Conservation (phyloP, 345 rosid genomes). For the Excoecaria agallocha region DNA sequence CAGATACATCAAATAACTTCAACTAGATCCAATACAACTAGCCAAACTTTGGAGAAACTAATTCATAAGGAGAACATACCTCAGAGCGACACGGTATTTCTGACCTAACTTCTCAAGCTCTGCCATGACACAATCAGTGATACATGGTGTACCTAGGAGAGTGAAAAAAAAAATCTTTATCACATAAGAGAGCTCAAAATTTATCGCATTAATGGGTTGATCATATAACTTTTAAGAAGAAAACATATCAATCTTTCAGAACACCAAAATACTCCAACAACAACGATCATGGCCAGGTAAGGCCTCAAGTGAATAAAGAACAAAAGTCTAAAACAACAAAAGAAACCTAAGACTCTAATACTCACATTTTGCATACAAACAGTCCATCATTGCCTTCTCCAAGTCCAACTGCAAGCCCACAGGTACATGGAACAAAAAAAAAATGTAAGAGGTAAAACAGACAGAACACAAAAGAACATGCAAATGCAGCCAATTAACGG, state of each 20-base stretch:
- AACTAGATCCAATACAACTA: not conserved
- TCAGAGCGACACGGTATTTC: constrained; percentile 92
- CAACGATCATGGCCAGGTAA: not conserved
- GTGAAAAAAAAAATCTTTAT: constrained; percentile 13
- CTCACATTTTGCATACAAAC: constrained; percentile 95
- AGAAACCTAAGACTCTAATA: constrained; percentile 5
- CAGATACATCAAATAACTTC: not conserved
- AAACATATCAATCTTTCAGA: not conserved
- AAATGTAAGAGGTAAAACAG: not conserved
- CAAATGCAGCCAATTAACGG: not conserved
- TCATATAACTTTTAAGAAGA: not conserved
- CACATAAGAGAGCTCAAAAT: not conserved
- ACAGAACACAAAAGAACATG: not conserved
- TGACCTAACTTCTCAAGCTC: constrained; percentile 96
- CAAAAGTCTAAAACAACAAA: not conserved
- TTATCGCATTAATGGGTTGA: not conserved
- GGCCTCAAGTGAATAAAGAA: not conserved
- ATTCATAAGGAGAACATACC: constrained; percentile 32
- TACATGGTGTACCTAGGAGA: constrained; percentile 77
- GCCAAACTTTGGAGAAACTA: constrained; percentile 4
- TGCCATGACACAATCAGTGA: constrained; percentile 99
- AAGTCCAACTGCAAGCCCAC: constrained; percentile 64
- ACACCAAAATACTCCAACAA: not conserved
- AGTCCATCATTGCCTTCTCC: constrained; percentile 92
- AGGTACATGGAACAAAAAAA: not conserved